phyloP scores from a whole-genome alignment of 192 early-diverging fungal genomes.

The Irineochytrium annulatum region DNA sequence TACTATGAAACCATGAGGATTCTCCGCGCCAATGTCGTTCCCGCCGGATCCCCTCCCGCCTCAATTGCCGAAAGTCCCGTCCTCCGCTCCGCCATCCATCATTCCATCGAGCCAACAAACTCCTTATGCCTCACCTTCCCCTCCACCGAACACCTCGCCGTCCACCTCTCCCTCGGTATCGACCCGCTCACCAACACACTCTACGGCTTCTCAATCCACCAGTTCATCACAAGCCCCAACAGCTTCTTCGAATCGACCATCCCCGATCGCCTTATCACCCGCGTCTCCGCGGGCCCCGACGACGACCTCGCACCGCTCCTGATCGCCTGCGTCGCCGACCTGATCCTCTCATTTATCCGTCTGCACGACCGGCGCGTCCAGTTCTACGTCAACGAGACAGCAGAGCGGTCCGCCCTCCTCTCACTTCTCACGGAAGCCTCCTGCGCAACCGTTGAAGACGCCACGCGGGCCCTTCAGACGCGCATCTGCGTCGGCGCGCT shows the following conservation, averaged over 20 bases:
- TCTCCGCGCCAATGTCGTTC: background rate
- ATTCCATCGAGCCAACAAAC: slow-evolving; percentile 1
- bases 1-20: background rate
- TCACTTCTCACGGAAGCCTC: slow-evolving; percentile 17
- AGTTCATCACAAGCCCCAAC: background rate
- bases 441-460: background rate
- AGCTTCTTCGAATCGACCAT: slow-evolving; percentile 4
- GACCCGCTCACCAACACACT: slow-evolving; percentile 31
- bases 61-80: slow-evolving; percentile 8
- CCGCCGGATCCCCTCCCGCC: too few species aligned
- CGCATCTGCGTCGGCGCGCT: slow-evolving; percentile 28
- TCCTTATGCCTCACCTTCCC: slow-evolving; percentile 24
- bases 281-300: background rate
- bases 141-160: slow-evolving; percentile 14
- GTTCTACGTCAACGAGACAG: slow-evolving; percentile 25
- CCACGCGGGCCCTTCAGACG: too few species aligned
- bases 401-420: slow-evolving; percentile 17
- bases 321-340: too few species aligned
- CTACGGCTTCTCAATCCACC: slow-evolving; percentile 23
- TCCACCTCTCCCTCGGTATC: slow-evolving; percentile 23
- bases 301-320: slow-evolving; percentile 13
- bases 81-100: slow-evolving; percentile 5
- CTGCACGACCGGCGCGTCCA: too few species aligned
- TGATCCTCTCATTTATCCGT: too few species aligned
- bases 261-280: background rate